A percentile compares a stretch with the other conserved stretches of the same genome.
phyloP scores from a whole-genome alignment of 805 yeast genomes.

The Komagataella mondaviorum region DNA sequence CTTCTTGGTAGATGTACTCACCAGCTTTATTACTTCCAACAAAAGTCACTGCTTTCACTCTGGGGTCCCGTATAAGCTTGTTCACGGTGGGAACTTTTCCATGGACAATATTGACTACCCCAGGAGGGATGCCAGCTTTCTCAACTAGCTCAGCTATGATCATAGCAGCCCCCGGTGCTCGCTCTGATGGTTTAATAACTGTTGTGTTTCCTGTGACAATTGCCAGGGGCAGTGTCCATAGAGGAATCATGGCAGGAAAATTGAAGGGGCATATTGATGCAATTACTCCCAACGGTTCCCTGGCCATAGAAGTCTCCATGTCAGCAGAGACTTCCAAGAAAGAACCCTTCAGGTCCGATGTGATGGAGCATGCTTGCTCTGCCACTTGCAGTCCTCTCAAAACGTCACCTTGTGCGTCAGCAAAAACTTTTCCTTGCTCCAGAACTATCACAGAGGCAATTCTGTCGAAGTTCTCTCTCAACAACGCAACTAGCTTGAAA shows the following conservation, averaged over 20 bases:
- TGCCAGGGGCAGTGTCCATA: constrained; percentile 51
- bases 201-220: constrained; percentile 65
- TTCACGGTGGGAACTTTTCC: constrained; percentile 65
- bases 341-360: constrained; percentile 50
- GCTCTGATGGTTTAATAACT: constrained; percentile 56
- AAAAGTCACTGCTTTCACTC: constrained; percentile 65
- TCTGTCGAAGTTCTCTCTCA: constrained; percentile 54
- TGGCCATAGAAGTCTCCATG: constrained; percentile 68
- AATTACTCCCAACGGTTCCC: constrained; percentile 65
- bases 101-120: constrained; percentile 60
- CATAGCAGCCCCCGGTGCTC: constrained; percentile 76
- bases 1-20: constrained; percentile 53
- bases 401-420: constrained; percentile 66
- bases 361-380: constrained; percentile 56
- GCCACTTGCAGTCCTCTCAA: constrained; percentile 70
- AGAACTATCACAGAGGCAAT: constrained; percentile 50
- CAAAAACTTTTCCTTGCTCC: constrained; percentile 69
- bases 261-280: constrained; percentile 73
- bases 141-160: constrained; percentile 57
- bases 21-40: constrained; percentile 78
- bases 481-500: constrained; percentile 52
- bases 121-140: constrained; percentile 67
- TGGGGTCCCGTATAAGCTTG: constrained; percentile 55
- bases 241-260: constrained; percentile 76
- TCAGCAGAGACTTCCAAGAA: constrained; percentile 55